Evolutionary conservation across 352 stramenopile species (phyloP).

Genomic region (Globisporangium irregulare): DNA sequence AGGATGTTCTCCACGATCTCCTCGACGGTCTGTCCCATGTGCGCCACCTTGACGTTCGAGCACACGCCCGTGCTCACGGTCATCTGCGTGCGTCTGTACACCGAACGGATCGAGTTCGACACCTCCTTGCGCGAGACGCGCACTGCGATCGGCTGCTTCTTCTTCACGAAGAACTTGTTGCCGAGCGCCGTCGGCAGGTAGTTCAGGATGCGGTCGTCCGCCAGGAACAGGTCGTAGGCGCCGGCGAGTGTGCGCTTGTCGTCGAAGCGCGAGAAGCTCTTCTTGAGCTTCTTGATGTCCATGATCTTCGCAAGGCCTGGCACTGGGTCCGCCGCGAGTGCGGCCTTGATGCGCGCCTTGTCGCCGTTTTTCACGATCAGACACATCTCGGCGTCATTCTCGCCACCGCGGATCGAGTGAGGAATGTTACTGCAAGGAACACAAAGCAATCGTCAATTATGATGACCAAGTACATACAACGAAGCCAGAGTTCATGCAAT

Average conservation of each 20-base stretch:
- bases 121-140: conserved; percentile 71
- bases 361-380: conserved; percentile 83
- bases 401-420: conserved; percentile 48
- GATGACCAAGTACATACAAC: background rate
- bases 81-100: conserved; percentile 78
- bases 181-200: conserved; percentile 72
- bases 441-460: background rate
- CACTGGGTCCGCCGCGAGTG: conserved; percentile 55
- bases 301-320: conserved; percentile 67
- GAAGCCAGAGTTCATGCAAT: background rate
- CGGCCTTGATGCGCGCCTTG: conserved; percentile 81
- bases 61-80: conserved; percentile 82
- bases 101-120: conserved; percentile 37
- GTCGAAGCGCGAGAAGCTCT: conserved; percentile 77
- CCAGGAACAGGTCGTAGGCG: conserved; percentile 79
- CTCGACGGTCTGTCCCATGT: conserved; percentile 51
- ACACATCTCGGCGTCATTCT: conserved; percentile 61
- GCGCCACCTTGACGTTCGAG: conserved; percentile 87
- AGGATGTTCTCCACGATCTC: conserved; percentile 79
- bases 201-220: conserved; percentile 68
- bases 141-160: conserved; percentile 78
- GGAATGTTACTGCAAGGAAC: conserved; percentile 41
- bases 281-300: conserved; percentile 79
- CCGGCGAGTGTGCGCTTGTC: conserved; percentile 64
- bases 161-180: conserved; percentile 73